phyloP scores from a whole-genome alignment of 139 green algal species.

The Chlorella sp. region DNA sequence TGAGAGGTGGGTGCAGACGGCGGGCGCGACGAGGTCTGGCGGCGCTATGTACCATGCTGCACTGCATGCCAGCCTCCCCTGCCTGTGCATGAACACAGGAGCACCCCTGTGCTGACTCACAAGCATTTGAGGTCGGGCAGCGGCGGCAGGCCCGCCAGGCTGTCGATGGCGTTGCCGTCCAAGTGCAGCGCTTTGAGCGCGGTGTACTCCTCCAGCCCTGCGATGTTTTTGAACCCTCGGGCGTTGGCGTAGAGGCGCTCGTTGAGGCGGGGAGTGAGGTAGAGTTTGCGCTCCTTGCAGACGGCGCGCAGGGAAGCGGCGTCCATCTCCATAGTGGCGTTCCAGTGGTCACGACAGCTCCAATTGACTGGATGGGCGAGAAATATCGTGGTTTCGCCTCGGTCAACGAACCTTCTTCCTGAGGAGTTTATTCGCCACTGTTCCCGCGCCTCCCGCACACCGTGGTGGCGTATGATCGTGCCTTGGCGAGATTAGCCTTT shows the following conservation, averaged over 20 bases:
- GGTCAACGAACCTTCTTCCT: too few species aligned
- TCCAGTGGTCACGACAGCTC: too few species aligned
- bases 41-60: too few species aligned
- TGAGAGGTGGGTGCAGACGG: neutral
- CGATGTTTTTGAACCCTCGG: constrained; percentile 78
- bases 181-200: constrained; percentile 84
- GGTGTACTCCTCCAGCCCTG: constrained; percentile 74
- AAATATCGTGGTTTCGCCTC: too few species aligned
- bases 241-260: constrained; percentile 88
- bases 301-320: constrained; percentile 49
- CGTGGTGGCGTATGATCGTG: too few species aligned
- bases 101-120: constrained; percentile 42
- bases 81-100: too few species aligned
- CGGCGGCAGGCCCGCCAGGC: constrained; percentile 68
- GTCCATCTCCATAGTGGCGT: constrained; percentile 66
- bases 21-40: too few species aligned
- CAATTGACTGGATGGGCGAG: too few species aligned
- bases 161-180: constrained; percentile 84
- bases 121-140: constrained; percentile 83
- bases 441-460: too few species aligned
- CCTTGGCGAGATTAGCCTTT: too few species aligned
- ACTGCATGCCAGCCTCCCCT: too few species aligned
- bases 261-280: constrained; percentile 80
- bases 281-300: constrained; percentile 80
- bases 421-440: too few species aligned